A percentile compares a stretch with the other conserved stretches of the same genome.
phyloP scores from a whole-genome alignment of 768 basidiomycete species.

The Panaeolus papilionaceus region DNA sequence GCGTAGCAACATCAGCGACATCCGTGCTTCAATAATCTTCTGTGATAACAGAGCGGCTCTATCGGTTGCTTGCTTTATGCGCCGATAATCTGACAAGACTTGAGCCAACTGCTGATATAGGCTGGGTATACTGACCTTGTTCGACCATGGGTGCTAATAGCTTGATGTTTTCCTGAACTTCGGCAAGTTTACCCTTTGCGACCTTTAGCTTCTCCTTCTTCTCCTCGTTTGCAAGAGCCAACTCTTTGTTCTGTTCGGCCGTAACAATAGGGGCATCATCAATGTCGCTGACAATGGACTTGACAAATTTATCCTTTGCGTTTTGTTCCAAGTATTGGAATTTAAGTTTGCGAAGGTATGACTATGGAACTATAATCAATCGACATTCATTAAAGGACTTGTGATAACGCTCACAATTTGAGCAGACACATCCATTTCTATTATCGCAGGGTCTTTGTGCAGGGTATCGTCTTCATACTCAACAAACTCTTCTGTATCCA shows the following conservation, averaged over 20 bases:
- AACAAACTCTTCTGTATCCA: conserved; percentile 42
- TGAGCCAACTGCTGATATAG: background rate
- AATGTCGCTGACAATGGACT: conserved; percentile 83
- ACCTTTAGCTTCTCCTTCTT: conserved; percentile 75
- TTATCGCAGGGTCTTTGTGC: conserved; percentile 58
- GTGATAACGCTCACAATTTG: conserved; percentile 56
- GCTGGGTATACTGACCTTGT: conserved; percentile 49
- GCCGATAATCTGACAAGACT: conserved; percentile 57
- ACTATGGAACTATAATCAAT: conserved; percentile 41
- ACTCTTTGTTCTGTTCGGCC: conserved; percentile 77
- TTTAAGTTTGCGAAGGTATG: conserved; percentile 82
- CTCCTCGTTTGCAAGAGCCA: conserved; percentile 62
- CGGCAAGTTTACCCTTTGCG: conserved; percentile 65
- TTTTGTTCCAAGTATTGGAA: conserved; percentile 91
- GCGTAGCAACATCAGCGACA: conserved; percentile 79
- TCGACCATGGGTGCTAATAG: conserved; percentile 73
- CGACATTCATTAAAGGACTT: background rate
- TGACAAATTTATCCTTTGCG: conserved; percentile 88
- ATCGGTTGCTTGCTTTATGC: conserved; percentile 55
- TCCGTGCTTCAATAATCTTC: conserved; percentile 83
- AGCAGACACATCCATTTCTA: conserved; percentile 62
- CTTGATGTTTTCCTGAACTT: conserved; percentile 66
- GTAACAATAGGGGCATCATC: conserved; percentile 84
- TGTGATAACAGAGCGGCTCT: conserved; percentile 68
- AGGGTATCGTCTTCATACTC: conserved; percentile 42